Evolutionary conservation across 2,329 filamentous ascomycete genomes (phyloP).

Genomic region (Pleoardoris graminearum): DNA sequence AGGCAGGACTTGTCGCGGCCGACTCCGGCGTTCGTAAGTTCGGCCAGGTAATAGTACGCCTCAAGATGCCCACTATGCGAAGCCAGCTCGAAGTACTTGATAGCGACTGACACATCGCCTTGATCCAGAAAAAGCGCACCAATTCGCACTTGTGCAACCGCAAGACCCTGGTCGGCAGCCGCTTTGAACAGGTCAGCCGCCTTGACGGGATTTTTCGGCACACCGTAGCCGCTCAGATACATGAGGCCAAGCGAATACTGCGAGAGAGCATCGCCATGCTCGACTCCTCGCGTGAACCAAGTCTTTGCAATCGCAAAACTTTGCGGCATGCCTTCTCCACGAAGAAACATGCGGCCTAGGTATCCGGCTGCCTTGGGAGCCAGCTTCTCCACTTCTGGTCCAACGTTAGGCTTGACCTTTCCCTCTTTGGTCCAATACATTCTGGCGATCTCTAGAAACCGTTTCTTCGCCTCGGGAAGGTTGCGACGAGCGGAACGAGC

Average conservation of each 20-base stretch:
- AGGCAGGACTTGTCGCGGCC: constrained; percentile 78
- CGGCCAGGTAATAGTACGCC: constrained; percentile 88
- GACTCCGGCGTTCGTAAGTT: constrained; percentile 79
- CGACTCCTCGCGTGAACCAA: constrained; percentile 82
- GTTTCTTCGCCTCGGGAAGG: constrained; percentile 72
- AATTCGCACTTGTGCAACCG: constrained; percentile 78
- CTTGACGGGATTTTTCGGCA: constrained; percentile 68
- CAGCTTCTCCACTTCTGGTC: constrained; percentile 72
- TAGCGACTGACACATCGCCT: constrained; percentile 78
- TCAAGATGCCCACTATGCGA: constrained; percentile 82
- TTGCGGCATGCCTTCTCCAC: constrained; percentile 81
- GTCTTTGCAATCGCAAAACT: constrained; percentile 74
- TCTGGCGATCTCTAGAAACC: constrained; percentile 78
- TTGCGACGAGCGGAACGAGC: constrained; percentile 74
- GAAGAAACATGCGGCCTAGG: constrained; percentile 85
- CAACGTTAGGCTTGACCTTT: constrained; percentile 70
- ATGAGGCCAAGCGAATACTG: constrained; percentile 84
- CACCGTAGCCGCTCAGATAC: constrained; percentile 76
- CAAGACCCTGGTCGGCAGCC: constrained; percentile 79
- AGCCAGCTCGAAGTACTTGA: constrained; percentile 85
- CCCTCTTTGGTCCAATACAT: constrained; percentile 83
- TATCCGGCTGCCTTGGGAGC: constrained; percentile 85
- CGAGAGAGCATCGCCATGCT: constrained; percentile 76
- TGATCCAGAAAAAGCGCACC: constrained; percentile 86
- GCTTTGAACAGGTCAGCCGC: constrained; percentile 77